Evolutionary conservation across 257 asterid genomes (phyloP), one percentile per base, ranked within the genome.

Genomic region (Verbascum thapsus): DNA sequence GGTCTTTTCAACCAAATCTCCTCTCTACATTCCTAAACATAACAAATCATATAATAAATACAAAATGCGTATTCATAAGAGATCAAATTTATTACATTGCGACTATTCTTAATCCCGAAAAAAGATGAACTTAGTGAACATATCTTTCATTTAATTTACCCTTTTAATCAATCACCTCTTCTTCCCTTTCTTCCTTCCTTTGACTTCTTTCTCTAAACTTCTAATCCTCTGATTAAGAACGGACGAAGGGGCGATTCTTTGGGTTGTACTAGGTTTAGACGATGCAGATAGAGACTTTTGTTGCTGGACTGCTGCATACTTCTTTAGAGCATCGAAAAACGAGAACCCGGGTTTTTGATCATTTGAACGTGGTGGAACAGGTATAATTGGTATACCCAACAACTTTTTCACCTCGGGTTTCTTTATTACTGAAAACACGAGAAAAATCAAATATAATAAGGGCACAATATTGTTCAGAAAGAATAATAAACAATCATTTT

Each of bases 141-240:
- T 37, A 16, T 50, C 32, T 68, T 43, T 52, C 56, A 53, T 34
- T 26, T 44, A 23, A 22, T 30, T 48, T 59, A 61, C 69, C 54
- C 42, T 32, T 61, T 7, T n/a, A n/a, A n/a, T n/a, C n/a, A n/a
- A 34, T 80, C 80, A 80, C 81, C 80, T 83, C 78, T 82, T 81
- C 79, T 83, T 85, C 40, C 85, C 83, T 72, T 74, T 85, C 85
- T 87, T 92, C 80, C 84, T 84, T 54, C 84, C 94, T 65, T 81
- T 92, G 63, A 89, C 96, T 72, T 83, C 83, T 73, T 81, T 89
- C 80, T 89, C 96, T 63, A 89, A 81, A 72, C 74, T 82, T 78
- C 53, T 83, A 68, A 92, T 61, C 80, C 83, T 76, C 32, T 78
- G 87, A 71, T 76, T 87, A 39, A 85, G 86, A 41, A 60, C 65